These are phyloP conservation scores for Martiniozyma asiatica DNA, from an alignment of 1,139 yeast genomes.

Conservation along the genomic window DNA sequence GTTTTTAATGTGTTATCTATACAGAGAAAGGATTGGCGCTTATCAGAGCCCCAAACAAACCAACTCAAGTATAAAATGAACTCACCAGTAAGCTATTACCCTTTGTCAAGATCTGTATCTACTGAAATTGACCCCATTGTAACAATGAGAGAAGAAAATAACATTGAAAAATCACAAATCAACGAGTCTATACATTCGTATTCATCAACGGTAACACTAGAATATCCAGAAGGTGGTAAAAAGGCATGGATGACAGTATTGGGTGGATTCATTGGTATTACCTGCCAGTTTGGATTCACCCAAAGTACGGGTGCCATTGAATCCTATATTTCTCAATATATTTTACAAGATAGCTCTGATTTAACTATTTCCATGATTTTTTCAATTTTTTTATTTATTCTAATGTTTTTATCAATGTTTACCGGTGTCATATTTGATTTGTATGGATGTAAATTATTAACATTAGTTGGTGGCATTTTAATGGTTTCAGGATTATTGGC, in stretches of 20 bases:
- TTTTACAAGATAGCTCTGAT: slow-evolving; percentile 26
- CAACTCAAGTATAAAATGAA: too few species aligned
- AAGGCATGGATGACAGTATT: slow-evolving; percentile 19
- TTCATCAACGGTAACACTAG: too few species aligned
- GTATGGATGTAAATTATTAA: slow-evolving; percentile 39
- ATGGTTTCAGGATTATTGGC: slow-evolving; percentile 40
- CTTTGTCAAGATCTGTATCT: too few species aligned
- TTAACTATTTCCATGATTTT: slow-evolving; percentile 54
- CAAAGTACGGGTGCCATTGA: slow-evolving; percentile 61
- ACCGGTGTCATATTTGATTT: slow-evolving; percentile 52
- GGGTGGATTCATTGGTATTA: slow-evolving; percentile 52
- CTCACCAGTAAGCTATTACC: too few species aligned
- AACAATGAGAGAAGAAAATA: too few species aligned
- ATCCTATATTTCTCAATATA: slow-evolving; percentile 48
- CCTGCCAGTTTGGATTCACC: slow-evolving; percentile 51
- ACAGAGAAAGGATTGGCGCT: too few species aligned
- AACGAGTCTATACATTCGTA: too few species aligned
- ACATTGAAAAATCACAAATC: too few species aligned
- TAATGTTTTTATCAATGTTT: slow-evolving; percentile 41
- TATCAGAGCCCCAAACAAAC: too few species aligned
- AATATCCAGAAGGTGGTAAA: slow-evolving; percentile 7
- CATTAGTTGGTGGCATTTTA: slow-evolving; percentile 32
- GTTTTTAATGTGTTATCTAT: too few species aligned
- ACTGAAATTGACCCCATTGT: too few species aligned
- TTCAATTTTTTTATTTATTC: slow-evolving; percentile 42